phyloP scores from a whole-genome alignment of 2,329 filamentous ascomycete genomes.

The Apiospora malaysiana region DNA sequence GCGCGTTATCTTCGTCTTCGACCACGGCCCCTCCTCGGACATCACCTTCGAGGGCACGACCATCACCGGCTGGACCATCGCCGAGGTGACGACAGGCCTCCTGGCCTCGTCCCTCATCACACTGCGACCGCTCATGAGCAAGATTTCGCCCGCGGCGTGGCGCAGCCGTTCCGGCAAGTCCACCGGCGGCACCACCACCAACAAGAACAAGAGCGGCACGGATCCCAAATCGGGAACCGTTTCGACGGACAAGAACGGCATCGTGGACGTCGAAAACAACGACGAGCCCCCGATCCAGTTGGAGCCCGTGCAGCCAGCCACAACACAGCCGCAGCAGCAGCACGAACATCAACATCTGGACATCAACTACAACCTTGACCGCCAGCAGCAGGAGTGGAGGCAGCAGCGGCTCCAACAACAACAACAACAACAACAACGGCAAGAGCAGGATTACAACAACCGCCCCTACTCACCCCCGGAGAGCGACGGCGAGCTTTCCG shows the following conservation, averaged over 20 bases:
- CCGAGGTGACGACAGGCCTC: constrained; percentile 31
- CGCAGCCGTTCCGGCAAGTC: not conserved
- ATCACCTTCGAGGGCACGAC: constrained; percentile 27
- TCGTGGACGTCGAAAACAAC: not conserved
- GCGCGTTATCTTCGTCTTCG: constrained; percentile 30
- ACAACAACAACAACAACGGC: not conserved
- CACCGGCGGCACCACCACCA: not conserved
- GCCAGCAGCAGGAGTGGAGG: too few relatives aligned
- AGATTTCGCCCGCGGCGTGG: not conserved
- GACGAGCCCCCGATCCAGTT: not conserved
- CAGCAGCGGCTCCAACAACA: not conserved
- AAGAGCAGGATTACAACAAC: not conserved
- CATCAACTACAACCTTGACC: not conserved
- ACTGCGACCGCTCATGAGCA: constrained; percentile 29
- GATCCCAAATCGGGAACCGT: not conserved
- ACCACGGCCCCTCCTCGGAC: constrained; percentile 24
- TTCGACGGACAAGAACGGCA: not conserved
- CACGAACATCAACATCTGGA: not conserved
- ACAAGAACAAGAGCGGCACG: not conserved
- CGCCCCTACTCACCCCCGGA: not conserved
- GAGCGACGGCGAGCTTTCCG: not conserved
- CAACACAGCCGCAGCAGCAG: too few relatives aligned
- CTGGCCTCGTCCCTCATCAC: constrained; percentile 32
- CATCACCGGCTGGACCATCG: constrained; percentile 30
- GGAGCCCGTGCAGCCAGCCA: not conserved